Evolutionary conservation across 169 alveolate species (phyloP).

Genomic region (Cryptosporidium andersoni): DNA sequence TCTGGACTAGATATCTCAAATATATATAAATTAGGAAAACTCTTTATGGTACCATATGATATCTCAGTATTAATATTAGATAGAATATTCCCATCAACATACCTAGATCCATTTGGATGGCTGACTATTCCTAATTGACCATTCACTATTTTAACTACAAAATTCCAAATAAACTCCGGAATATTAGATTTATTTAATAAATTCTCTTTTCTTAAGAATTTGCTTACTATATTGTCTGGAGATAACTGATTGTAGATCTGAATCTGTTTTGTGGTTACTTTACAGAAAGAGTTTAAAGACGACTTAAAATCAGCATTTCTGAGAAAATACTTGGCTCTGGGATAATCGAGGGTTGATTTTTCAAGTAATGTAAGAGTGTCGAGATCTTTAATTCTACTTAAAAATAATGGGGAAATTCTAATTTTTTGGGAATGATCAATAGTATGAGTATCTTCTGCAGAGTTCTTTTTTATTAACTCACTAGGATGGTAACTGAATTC

Average conservation of each 20-base stretch:
- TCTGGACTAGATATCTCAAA: slow-evolving; percentile 1
- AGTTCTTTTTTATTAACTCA: no score
- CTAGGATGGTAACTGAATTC: no score
- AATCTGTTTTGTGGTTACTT: slow-evolving; percentile 28
- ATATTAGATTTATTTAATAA: not conserved
- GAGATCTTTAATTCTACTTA: slow-evolving; percentile 32
- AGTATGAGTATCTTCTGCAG: no score
- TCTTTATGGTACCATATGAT: not conserved
- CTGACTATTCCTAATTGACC: slow-evolving; percentile 33
- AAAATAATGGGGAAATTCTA: slow-evolving; percentile 1
- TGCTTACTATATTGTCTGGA: not conserved
- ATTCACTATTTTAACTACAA: slow-evolving; percentile 2
- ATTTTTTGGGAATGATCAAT: no score
- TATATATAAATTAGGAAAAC: slow-evolving; percentile 27
- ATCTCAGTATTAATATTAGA: slow-evolving; percentile 21
- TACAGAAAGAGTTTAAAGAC: slow-evolving; percentile 39
- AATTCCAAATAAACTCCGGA: slow-evolving; percentile 4
- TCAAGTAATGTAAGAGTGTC: slow-evolving; percentile 49
- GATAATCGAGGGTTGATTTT: slow-evolving; percentile 42
- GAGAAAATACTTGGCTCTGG: slow-evolving; percentile 27
- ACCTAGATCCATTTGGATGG: slow-evolving; percentile 36
- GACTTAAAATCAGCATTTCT: slow-evolving; percentile 20
- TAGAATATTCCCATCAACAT: slow-evolving; percentile 31
- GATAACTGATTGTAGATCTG: slow-evolving; percentile 18
- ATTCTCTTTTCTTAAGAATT: not conserved